phyloP scores from a whole-genome alignment of 208 protist species.

The Leptomonas pyrrhocoris region DNA sequence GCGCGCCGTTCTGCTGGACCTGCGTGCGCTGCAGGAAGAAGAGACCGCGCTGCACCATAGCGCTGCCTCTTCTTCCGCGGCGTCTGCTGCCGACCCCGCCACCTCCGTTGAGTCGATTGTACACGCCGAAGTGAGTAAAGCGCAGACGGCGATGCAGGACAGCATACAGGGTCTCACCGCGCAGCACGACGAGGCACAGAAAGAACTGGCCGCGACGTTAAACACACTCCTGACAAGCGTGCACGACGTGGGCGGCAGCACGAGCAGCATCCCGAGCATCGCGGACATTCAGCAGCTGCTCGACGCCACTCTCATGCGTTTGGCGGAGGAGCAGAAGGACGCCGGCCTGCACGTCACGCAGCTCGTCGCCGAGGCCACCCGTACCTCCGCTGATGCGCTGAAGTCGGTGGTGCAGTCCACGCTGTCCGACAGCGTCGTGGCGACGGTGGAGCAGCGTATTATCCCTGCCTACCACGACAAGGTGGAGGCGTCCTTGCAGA shows the following conservation, averaged over 20 bases:
- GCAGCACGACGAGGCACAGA: conserved; percentile 4
- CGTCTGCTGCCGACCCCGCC: background rate
- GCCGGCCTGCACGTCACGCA: conserved; percentile 9
- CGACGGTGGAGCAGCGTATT: conserved; percentile 17
- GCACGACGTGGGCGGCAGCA: conserved; percentile 12
- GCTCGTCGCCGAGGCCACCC: conserved; percentile 17
- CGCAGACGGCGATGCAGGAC: conserved; percentile 14
- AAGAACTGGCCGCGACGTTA: conserved; percentile 5
- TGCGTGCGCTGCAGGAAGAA: conserved; percentile 26
- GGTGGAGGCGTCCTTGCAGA: conserved; percentile 18
- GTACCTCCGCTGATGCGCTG: conserved; percentile 11
- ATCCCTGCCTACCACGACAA: conserved; percentile 24
- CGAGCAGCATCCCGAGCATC: conserved; percentile 13
- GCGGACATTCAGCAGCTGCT: conserved; percentile 34
- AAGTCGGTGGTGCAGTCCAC: conserved; percentile 22
- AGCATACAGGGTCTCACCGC: conserved; percentile 1
- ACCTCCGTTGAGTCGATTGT: conserved; percentile 27
- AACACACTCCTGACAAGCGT: conserved; percentile 14
- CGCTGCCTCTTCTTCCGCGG: conserved; percentile 5
- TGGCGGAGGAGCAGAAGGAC: conserved; percentile 12
- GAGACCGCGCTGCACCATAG: conserved; percentile 21
- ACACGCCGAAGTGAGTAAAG: conserved; percentile 15
- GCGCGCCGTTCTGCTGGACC: conserved; percentile 8
- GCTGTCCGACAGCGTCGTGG: conserved; percentile 11
- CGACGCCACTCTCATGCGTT: conserved; percentile 22